Conservation (phyloP, 78 protist genomes). For the Dictyostelium brefeldianum region DNA sequence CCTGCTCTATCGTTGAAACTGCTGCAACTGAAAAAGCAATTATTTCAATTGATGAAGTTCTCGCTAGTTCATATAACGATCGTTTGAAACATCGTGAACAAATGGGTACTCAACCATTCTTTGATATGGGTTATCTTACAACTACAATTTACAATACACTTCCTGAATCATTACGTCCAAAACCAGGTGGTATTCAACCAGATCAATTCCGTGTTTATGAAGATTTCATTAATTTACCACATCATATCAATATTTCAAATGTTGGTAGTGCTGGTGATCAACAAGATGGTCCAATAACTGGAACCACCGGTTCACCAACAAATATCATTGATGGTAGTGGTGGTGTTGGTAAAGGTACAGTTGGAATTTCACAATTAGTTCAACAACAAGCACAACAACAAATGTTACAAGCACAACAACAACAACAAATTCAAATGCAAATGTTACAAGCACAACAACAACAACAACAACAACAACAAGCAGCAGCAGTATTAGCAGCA, state of each 20-base stretch:
- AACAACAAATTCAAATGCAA: constrained; percentile 21
- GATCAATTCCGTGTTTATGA: constrained; percentile 93
- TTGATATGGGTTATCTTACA: constrained; percentile 67
- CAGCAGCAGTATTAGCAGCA: neutral
- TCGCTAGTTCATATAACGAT: constrained; percentile 69
- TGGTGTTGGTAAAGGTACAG: neutral
- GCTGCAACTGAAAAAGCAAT: constrained; percentile 92
- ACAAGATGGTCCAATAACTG: too few species aligned
- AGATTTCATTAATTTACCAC: constrained; percentile 87
- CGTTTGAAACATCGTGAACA: constrained; percentile 85
- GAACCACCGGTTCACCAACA: neutral
- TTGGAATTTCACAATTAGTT: neutral
- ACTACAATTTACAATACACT: constrained; percentile 72
- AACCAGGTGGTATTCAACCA: constrained; percentile 85
- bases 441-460: constrained; percentile 20
- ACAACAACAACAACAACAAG: constrained; percentile 7
- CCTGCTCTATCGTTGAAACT: constrained; percentile 92
- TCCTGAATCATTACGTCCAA: constrained; percentile 93
- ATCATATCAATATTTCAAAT: constrained; percentile 29
- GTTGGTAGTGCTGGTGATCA: neutral
- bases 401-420: neutral
- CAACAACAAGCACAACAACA: constrained; percentile 1
- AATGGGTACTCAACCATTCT: constrained; percentile 77
- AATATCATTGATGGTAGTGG: neutral
- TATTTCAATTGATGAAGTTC: constrained; percentile 89